Evolutionary conservation across 768 basidiomycete species (phyloP), one percentile per base, ranked within the genome.

Genomic region (Agaricus subrufescens): DNA sequence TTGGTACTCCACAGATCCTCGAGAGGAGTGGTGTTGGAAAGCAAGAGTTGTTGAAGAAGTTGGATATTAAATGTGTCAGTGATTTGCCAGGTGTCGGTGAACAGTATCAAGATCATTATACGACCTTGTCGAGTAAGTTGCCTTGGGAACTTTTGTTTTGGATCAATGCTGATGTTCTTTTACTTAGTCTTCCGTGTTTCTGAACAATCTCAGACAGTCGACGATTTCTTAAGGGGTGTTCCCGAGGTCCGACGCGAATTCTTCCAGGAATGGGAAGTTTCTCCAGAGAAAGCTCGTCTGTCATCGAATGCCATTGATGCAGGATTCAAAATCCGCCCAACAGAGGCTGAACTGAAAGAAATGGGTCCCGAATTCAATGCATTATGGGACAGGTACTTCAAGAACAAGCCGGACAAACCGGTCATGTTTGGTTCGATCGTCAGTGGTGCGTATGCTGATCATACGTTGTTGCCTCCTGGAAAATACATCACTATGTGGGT

Each of bases 341-440:
- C 83, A 1, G 81, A 81, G 65, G 81, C 75, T 61, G 86, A 88
- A 65, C 71, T 87, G 58, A 87, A 86, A 66, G 84, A 86, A 68
- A 86, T 87, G 85, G 86, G 86, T n/a, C 85, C 84, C 14, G 86
- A 87, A 63, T 87, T 87, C 71, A 84, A 85, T 62, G 73, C 75
- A 59, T 78, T 87, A 47, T 87, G 81, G 82, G 69, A 88, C 65
- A 76, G 39, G 29, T 87, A 89, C 72, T 87, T 89, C 80, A 86
- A 84, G 75, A 83, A 88, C 73, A 87, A 86, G 74, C 86, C 85
- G 52, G 86, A 87, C 75, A 88, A 87, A 74, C 86, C 86, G 3
- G 84, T 87, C 57, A 87, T 87, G 85, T 86, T 86, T 66, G 84
- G 81, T 51, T 82, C 84, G 40, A 86, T 87, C 59, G 84, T 55